Conservation (phyloP, 108 stramenopile genomes). For the Tribonema minus region DNA sequence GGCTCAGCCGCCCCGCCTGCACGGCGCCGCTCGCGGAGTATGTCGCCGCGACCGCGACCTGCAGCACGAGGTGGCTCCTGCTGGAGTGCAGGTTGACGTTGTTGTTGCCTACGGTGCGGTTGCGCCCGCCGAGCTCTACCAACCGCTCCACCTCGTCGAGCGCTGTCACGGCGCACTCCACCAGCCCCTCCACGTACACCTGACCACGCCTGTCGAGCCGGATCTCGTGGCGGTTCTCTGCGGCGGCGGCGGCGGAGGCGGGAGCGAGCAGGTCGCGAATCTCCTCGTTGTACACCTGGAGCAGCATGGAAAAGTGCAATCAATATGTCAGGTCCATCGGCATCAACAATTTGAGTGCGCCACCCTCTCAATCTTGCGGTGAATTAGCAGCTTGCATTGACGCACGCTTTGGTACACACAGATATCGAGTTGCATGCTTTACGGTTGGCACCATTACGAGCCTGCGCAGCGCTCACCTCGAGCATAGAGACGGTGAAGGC, state of each 20-base stretch:
- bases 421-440: no score
- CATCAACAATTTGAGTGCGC: no score
- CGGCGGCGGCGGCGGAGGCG: constrained; percentile 1
- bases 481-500: constrained; percentile 71
- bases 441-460: no score
- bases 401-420: no score
- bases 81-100: constrained; percentile 58
- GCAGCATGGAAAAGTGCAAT: no score
- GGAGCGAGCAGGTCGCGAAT: constrained; percentile 66
- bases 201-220: constrained; percentile 37
- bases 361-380: no score
- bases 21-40: constrained; percentile 22
- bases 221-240: constrained; percentile 10
- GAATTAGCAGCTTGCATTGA: no score
- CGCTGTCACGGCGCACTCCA: constrained; percentile 7
- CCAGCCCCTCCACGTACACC: constrained; percentile 39
- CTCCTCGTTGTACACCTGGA: constrained; percentile 82
- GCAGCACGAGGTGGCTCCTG: constrained; percentile 54
- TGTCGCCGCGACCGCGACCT: constrained; percentile 37
- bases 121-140: constrained; percentile 28
- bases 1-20: constrained; percentile 43
- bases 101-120: constrained; percentile 56
- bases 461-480: constrained; percentile 55
- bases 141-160: constrained; percentile 55
- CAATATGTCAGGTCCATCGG: no score